Evolutionary conservation across 768 basidiomycete species (phyloP), one percentile per base, ranked within the genome.

Genomic region (Rhizopogon sp.): DNA sequence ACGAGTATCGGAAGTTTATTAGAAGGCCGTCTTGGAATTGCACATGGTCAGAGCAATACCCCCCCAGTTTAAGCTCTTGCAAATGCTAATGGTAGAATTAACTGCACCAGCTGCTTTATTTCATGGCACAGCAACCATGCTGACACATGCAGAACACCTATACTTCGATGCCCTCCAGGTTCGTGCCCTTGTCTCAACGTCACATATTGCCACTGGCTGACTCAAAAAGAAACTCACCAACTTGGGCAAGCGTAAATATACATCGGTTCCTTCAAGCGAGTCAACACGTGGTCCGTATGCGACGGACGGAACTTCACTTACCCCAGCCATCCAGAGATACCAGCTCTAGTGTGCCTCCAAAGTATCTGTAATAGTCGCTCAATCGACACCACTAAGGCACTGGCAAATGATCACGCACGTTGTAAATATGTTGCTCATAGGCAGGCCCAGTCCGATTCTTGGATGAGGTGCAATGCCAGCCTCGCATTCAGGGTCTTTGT

Each of bases 381-480:
- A 37, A 9, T 49, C 16, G 8, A 49, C 47, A 14, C 10, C 22
- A 37, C 16, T 7, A 20, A 39, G 9, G 37, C 17, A 45, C 16
- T 54, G 41, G 5, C 25, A 47, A 58, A 47, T 17, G n/a, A 43
- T 29, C 39, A 69, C 81, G 55, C 61, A 90, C 81, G 85, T 91
- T 56, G 91, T 84, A 68, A 84, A 93, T 37, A 93, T 92, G 62
- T 90, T 87, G 66, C 91, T 90, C 90, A 93, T 90, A 0, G 91
- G 90, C 17, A 93, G 70, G 5, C 91, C 91, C 43, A 93, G 85
- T 2, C 91, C 91, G 54, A 93, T 87, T 42, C 80, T 76, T 43
- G 80, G 79, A 66, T 86, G 87, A 6, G 73, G 73, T 31, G 76
- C 78, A 39, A 79, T 74, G 3, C 76, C 76, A 9, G 72, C 75